These are phyloP conservation scores for Vaccinium darrowii DNA, from an alignment of 148 eudicot species.

Conservation along the genomic window DNA sequence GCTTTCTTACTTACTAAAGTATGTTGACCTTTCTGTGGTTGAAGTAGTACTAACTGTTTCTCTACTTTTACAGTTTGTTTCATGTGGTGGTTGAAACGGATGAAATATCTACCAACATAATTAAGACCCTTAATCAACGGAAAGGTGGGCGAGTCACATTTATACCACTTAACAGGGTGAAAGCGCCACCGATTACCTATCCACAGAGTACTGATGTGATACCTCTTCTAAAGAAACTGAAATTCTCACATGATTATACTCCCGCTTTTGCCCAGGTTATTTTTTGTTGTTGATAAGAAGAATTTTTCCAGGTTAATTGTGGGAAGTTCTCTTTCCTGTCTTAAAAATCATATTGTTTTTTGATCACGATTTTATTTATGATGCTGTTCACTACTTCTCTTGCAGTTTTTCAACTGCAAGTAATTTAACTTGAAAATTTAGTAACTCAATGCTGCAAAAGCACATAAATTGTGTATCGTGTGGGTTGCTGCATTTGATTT, in stretches of 20 bases:
- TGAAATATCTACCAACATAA: conserved; percentile 81
- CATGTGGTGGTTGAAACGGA: conserved; percentile 94
- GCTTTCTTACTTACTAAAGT: not conserved
- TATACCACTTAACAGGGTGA: conserved; percentile 96
- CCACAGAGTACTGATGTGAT: conserved; percentile 79
- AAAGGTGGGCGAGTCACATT: conserved; percentile 96
- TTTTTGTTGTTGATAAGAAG: conserved; percentile 18
- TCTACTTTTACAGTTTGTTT: conserved; percentile 65
- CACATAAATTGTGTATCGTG: not conserved
- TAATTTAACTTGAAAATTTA: not conserved
- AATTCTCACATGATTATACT: conserved; percentile 40
- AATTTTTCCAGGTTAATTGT: conserved; percentile 63
- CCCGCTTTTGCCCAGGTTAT: conserved; percentile 82
- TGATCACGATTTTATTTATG: not conserved
- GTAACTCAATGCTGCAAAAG: not conserved
- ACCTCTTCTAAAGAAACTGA: conserved; percentile 73
- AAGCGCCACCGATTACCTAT: conserved; percentile 63
- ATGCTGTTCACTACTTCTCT: not conserved
- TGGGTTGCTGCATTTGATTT: not conserved
- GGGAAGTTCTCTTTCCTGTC: conserved; percentile 1
- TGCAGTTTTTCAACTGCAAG: not conserved
- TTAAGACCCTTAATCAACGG: conserved; percentile 64
- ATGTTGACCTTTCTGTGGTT: conserved; percentile 1
- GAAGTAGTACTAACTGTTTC: not conserved
- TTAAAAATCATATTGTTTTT: not conserved